Evolutionary conservation across 768 basidiomycete species (phyloP).

Genomic region (Kondoa subrosea): DNA sequence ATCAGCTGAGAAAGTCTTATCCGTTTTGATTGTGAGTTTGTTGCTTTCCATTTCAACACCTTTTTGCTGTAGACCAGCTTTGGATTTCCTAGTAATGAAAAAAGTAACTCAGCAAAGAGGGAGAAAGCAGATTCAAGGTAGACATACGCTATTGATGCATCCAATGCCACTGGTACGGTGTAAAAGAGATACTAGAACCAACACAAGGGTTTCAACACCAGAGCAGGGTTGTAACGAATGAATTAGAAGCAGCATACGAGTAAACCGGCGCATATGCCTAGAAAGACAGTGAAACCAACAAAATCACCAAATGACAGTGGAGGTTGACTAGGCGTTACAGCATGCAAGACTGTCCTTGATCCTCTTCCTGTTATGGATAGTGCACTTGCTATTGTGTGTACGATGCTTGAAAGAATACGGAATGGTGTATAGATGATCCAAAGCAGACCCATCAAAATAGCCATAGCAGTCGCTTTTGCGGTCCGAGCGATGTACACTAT

Average conservation of each 20-base stretch:
- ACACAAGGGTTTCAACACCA: neutral
- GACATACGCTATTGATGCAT: neutral
- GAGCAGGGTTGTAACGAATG: neutral
- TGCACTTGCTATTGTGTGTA: too few relatives aligned
- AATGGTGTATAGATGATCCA: too few relatives aligned
- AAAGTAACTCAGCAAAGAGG: neutral
- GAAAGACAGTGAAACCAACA: neutral
- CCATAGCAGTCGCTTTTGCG: too few relatives aligned
- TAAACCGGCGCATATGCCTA: neutral
- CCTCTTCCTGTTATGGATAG: neutral
- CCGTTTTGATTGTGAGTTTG: neutral
- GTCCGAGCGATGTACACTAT: too few relatives aligned
- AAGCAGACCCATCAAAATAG: too few relatives aligned
- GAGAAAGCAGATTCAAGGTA: neutral
- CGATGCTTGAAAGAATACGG: too few relatives aligned
- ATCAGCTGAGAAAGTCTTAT: neutral
- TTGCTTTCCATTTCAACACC: neutral
- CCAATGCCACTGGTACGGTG: neutral
- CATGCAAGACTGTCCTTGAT: neutral
- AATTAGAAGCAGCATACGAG: too few relatives aligned
- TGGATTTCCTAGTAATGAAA: neutral
- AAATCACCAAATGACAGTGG: neutral
- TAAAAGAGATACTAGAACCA: neutral
- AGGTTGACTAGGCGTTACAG: too few relatives aligned
- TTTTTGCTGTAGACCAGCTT: neutral